A percentile compares a stretch with the other conserved stretches of the same genome.
Evolutionary conservation across 2,329 filamentous ascomycete species (phyloP).

Genomic region (Coniochaeta hoffmannii): DNA sequence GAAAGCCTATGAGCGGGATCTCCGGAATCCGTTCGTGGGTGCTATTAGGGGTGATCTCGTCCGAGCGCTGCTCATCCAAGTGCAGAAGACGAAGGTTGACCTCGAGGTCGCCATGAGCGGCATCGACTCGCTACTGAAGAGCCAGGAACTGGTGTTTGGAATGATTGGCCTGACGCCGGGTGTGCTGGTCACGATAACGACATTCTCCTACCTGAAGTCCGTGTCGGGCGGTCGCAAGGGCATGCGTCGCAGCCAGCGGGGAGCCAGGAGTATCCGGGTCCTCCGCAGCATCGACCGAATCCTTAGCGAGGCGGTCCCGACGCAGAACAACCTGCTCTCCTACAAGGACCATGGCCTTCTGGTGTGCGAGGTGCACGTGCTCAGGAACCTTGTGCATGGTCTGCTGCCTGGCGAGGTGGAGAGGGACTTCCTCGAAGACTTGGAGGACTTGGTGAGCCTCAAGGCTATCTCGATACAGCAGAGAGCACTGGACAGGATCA

Average conservation of each 20-base stretch:
- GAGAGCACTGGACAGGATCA: conserved; percentile 72
- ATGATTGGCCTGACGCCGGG: conserved; percentile 92
- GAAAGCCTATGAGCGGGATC: conserved; percentile 82
- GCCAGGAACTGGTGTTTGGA: conserved; percentile 95
- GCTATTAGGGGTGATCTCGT: conserved; percentile 82
- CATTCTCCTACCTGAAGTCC: conserved; percentile 62
- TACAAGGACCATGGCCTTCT: conserved; percentile 92
- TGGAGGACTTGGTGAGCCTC: conserved; percentile 78
- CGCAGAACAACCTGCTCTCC: conserved; percentile 65
- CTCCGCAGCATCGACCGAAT: conserved; percentile 85
- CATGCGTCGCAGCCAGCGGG: conserved; percentile 53
- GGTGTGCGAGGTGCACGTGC: conserved; percentile 79
- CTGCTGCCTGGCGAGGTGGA: conserved; percentile 69
- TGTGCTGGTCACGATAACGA: conserved; percentile 75
- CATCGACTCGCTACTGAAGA: conserved; percentile 90
- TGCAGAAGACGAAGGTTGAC: conserved; percentile 98
- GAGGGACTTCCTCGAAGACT: conserved; percentile 81
- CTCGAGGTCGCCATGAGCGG: conserved; percentile 93
- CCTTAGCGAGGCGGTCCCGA: conserved; percentile 59
- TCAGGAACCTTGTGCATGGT: conserved; percentile 60
- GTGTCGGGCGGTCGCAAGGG: conserved; percentile 66
- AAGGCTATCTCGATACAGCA: conserved; percentile 72
- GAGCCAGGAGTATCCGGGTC: conserved; percentile 66
- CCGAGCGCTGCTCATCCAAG: conserved; percentile 85
- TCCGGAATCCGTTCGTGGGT: conserved; percentile 73